A percentile compares a stretch with the other conserved stretches of the same genome.
Conservation (phyloP, 1,284 basidiomycete genomes). For the Filobasidium uniguttulatum region DNA sequence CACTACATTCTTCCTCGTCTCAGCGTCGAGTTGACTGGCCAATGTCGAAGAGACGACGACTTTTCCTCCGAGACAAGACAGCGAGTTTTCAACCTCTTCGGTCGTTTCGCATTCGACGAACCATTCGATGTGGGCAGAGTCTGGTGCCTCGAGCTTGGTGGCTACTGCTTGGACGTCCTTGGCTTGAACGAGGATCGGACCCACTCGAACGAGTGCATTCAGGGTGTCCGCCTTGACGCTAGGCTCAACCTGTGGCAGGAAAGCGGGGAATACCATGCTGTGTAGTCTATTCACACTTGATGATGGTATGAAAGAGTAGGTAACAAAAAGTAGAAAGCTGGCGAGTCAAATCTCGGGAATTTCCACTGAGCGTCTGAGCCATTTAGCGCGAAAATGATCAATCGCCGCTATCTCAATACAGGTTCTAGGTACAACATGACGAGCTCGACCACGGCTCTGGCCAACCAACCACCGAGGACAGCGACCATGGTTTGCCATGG, state of each 20-base stretch:
- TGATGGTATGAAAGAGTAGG: too few species aligned
- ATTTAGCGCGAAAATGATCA: too few species aligned
- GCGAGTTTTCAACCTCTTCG: slow-evolving; percentile 45
- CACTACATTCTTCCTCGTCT: neutral
- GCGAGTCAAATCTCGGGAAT: too few species aligned
- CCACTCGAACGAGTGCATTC: slow-evolving; percentile 53
- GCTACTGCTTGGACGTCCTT: slow-evolving; percentile 19
- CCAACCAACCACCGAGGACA: slow-evolving; percentile 61
- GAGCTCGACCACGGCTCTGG: slow-evolving; percentile 38
- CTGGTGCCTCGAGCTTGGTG: slow-evolving; percentile 19
- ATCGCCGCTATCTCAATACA: too few species aligned
- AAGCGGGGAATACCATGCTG: slow-evolving; percentile 32
- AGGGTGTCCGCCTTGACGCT: slow-evolving; percentile 42
- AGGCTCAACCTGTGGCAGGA: slow-evolving; percentile 28
- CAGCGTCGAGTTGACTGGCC: slow-evolving; percentile 16
- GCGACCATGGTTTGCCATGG: slow-evolving; percentile 63
- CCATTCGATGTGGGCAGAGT: slow-evolving; percentile 29
- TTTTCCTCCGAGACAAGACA: slow-evolving; percentile 64
- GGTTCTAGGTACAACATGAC: too few species aligned
- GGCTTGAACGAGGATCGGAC: slow-evolving; percentile 53
- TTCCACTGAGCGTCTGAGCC: too few species aligned
- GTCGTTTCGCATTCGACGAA: slow-evolving; percentile 50
- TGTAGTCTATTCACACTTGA: too few species aligned
- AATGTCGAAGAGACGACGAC: slow-evolving; percentile 50
- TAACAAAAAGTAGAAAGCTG: too few species aligned